These are phyloP conservation scores for Marsdenia floribunda DNA, from an alignment of 257 asterid genomes.

Conservation along the genomic window DNA sequence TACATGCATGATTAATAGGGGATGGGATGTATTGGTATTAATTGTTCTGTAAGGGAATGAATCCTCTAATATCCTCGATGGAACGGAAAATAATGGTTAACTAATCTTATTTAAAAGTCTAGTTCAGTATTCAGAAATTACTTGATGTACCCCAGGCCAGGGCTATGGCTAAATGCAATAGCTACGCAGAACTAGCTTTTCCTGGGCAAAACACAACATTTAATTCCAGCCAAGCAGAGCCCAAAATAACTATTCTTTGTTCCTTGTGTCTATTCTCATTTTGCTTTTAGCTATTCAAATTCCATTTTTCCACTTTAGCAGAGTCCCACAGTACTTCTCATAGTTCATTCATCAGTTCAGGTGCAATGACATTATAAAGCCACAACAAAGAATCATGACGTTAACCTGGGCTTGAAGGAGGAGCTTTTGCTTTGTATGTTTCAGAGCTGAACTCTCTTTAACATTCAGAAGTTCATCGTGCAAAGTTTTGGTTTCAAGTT, in stretches of 20 bases:
- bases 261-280: background rate
- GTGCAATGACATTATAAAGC: background rate
- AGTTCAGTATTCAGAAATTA: background rate
- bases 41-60: background rate
- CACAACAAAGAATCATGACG: background rate
- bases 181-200: background rate
- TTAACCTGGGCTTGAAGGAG: conserved; percentile 65
- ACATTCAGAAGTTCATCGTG: conserved; percentile 33
- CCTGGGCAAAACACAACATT: background rate
- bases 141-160: background rate
- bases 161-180: background rate
- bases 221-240: background rate
- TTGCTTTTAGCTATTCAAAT: background rate
- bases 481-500: conserved; percentile 35
- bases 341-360: too few relatives aligned
- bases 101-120: background rate
- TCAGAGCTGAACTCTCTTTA: conserved; percentile 33
- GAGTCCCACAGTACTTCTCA: background rate
- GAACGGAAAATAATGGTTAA: background rate
- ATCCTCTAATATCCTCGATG: background rate
- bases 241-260: background rate
- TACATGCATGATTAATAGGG: background rate
- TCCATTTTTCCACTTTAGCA: background rate
- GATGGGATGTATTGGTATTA: background rate
- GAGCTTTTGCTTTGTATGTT: conserved; percentile 41